Evolutionary conservation across 2,329 filamentous ascomycete species (phyloP), one percentile per base, ranked within the genome.

Genomic region (Scedosporium dehoogii): DNA sequence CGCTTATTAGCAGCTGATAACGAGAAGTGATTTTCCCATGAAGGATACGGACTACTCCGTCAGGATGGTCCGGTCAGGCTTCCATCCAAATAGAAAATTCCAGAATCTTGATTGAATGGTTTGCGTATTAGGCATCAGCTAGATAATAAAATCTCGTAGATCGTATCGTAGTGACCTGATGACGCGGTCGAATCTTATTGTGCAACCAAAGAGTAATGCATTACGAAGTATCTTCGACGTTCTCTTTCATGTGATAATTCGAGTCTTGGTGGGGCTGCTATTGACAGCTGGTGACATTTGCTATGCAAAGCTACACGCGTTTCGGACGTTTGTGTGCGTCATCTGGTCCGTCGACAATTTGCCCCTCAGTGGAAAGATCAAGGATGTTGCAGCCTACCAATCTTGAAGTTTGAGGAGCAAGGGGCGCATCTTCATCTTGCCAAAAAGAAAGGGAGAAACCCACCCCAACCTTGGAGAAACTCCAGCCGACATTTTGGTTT

Each of bases 271-370:
- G 10, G 14, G 14, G 9, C 44, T 1, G n/a, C 21, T 48, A 2
- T 21, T 1, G 1, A 48, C 21, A 48, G 44, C 21, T 48, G 44
- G 10, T 6, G 2, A 38, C 33, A 38, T 3, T 10, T 14, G 33
- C 14, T 6, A 3, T 10, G 14, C 3, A 38, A 12, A 38, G n/a
- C 44, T 23, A 55, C 12, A n/a, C 12, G 14, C 7, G 6, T 10
- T 16, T 27, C 18, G 12, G 23, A 14, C 16, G 14, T n/a, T 41
- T 58, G 25, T 58, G 59, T 60, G 59, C 59, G 59, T 60, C 59
- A 60, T 60, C 59, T 18, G 29, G 23, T 60, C 33, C 46, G 44
- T 51, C 23, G 59, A 53, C 59, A 41, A 14, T 53, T 60, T 38
- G 59, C 59, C 59, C 59, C 59, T 60, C 59, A 58, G 33, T 58